phyloP scores from a whole-genome alignment of 371 early-diverging fungal species.

The Mucor saturninus region DNA sequence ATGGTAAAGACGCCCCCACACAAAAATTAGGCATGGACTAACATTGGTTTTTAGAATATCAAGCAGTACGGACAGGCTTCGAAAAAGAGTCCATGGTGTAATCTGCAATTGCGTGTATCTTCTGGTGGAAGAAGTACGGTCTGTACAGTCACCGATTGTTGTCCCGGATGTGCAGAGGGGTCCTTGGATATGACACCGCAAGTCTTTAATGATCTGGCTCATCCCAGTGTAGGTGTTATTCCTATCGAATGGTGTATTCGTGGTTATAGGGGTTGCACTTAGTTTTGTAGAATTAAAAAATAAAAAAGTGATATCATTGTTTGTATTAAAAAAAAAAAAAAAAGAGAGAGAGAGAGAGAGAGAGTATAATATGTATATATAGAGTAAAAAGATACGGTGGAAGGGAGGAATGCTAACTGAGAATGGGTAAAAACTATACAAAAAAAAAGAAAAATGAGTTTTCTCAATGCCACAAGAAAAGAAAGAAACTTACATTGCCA shows the following conservation, averaged over 20 bases:
- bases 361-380: too few relatives aligned
- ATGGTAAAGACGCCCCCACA: constrained; percentile 8
- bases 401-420: constrained; percentile 30
- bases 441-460: background rate
- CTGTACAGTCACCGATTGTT: constrained; percentile 36
- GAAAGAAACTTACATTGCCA: constrained; percentile 65
- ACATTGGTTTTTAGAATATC: constrained; percentile 5
- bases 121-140: constrained; percentile 28
- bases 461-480: background rate
- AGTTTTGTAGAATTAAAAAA: background rate
- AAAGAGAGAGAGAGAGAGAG: too few relatives aligned
- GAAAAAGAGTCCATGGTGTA: constrained; percentile 22
- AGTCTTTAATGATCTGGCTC: constrained; percentile 59
- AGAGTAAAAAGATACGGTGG: too few relatives aligned
- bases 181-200: constrained; percentile 61
- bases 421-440: constrained; percentile 49
- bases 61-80: constrained; percentile 23
- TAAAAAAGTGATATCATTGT: background rate
- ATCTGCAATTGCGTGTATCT: constrained; percentile 33
- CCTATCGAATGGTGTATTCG: constrained; percentile 58
- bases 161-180: constrained; percentile 38
- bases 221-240: constrained; percentile 52
- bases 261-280: constrained; percentile 28
- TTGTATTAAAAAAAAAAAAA: too few relatives aligned
- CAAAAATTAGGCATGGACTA: too few relatives aligned